These are phyloP conservation scores for Phytomonas sp. DNA, from an alignment of 208 protist genomes.

Conservation along the genomic window DNA sequence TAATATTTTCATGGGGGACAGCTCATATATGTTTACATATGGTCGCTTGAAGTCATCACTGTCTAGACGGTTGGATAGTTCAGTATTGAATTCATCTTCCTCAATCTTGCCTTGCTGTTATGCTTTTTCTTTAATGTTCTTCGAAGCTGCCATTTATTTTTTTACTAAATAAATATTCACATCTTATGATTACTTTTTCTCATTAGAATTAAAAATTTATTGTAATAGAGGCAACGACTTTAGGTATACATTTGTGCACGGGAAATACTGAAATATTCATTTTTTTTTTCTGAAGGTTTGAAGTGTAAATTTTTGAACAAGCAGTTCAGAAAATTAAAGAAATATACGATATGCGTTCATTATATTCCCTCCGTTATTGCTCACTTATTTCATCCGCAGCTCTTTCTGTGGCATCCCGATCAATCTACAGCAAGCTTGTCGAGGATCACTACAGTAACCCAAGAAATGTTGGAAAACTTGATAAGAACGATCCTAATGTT, in stretches of 20 bases:
- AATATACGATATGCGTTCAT: constrained; percentile 14
- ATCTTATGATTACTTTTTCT: constrained; percentile 3
- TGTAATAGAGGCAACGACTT: neutral
- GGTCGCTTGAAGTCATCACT: neutral
- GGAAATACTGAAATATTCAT: neutral
- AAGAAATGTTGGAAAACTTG: constrained; percentile 96
- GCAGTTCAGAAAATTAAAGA: constrained; percentile 3
- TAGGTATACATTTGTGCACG: neutral
- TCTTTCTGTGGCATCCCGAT: constrained; percentile 25
- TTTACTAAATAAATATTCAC: constrained; percentile 7
- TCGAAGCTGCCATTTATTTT: neutral
- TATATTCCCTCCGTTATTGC: constrained; percentile 9
- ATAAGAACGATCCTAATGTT: constrained; percentile 93
- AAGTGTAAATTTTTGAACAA: neutral
- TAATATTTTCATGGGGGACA: neutral
- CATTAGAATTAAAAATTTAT: constrained; percentile 2
- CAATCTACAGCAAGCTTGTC: constrained; percentile 94
- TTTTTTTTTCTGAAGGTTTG: neutral
- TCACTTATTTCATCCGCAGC: constrained; percentile 8
- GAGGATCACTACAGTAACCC: constrained; percentile 99
- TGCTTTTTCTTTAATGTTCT: neutral
- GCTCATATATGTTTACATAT: neutral
- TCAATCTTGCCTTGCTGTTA: neutral
- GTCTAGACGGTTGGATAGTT: neutral
- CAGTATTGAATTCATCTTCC: neutral